Evolutionary conservation across 1,284 basidiomycete species (phyloP).

Genomic region (Malassezia japonica): DNA sequence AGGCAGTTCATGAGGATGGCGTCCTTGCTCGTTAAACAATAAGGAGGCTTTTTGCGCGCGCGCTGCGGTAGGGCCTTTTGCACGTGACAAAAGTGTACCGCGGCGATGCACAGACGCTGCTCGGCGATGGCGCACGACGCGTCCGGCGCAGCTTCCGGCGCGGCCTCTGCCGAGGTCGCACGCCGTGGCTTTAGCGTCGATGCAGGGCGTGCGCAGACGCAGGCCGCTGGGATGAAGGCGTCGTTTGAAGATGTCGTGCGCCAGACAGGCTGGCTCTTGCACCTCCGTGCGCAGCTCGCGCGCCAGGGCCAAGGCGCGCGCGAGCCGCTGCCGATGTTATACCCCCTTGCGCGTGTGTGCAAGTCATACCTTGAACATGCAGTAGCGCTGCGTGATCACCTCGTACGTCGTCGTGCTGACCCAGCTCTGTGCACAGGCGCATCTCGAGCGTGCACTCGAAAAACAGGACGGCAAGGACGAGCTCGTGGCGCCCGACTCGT

Average conservation of each 20-base stretch:
- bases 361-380: not conserved
- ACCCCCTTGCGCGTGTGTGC: constrained; percentile 4
- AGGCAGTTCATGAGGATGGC: constrained; percentile 15
- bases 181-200: not conserved
- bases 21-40: constrained; percentile 19
- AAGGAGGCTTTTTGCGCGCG: not conserved
- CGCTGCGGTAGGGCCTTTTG: not conserved
- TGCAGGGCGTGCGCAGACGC: not conserved
- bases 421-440: constrained; percentile 7
- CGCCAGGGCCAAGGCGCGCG: not conserved
- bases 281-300: constrained; percentile 4
- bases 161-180: too few species aligned
- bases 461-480: not conserved
- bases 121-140: constrained; percentile 1
- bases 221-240: not conserved
- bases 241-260: constrained; percentile 9
- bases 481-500: not conserved
- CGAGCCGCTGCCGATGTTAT: not conserved
- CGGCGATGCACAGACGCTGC: too few species aligned
- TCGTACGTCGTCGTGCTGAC: not conserved
- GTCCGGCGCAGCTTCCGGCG: not conserved
- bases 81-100: too few species aligned
- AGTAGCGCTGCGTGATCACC: constrained; percentile 4
- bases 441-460: constrained; percentile 4
- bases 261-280: constrained; percentile 11